Evolutionary conservation across 345 rosid genomes (phyloP).

Genomic region (Schrenkiella parvula): DNA sequence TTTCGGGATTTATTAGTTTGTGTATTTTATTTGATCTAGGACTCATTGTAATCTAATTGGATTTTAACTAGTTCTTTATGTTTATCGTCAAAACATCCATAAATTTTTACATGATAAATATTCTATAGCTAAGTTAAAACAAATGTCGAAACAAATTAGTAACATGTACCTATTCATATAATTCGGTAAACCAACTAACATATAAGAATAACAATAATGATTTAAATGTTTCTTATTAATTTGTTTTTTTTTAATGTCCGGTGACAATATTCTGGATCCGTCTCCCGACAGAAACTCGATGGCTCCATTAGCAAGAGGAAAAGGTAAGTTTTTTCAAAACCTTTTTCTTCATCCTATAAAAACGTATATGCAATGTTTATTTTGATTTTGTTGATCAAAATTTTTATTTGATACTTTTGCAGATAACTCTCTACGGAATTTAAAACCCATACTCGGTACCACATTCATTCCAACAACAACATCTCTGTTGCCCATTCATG

Average conservation of each 20-base stretch:
- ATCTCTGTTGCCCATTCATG: background rate
- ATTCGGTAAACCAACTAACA: too few relatives aligned
- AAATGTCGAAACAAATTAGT: too few relatives aligned
- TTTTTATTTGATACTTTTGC: background rate
- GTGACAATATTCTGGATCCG: background rate
- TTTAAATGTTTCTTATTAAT: background rate
- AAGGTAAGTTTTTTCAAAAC: background rate
- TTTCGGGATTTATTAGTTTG: background rate
- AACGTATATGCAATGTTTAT: background rate
- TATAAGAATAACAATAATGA: background rate
- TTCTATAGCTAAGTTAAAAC: too few relatives aligned
- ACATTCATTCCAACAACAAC: background rate
- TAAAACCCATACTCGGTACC: conserved; percentile 19
- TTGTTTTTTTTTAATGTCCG: background rate
- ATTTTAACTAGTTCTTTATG: background rate
- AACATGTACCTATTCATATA: too few relatives aligned
- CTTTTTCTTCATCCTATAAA: background rate
- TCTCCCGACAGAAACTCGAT: background rate
- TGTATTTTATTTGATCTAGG: background rate
- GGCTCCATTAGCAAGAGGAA: background rate
- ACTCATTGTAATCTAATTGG: background rate
- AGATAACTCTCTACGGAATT: conserved; percentile 6
- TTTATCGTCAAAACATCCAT: too few relatives aligned
- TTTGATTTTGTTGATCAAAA: background rate
- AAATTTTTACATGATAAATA: too few relatives aligned